These are phyloP conservation scores for Cladosporium sp. DNA, from an alignment of 2,329 filamentous ascomycete genomes.

Conservation along the genomic window DNA sequence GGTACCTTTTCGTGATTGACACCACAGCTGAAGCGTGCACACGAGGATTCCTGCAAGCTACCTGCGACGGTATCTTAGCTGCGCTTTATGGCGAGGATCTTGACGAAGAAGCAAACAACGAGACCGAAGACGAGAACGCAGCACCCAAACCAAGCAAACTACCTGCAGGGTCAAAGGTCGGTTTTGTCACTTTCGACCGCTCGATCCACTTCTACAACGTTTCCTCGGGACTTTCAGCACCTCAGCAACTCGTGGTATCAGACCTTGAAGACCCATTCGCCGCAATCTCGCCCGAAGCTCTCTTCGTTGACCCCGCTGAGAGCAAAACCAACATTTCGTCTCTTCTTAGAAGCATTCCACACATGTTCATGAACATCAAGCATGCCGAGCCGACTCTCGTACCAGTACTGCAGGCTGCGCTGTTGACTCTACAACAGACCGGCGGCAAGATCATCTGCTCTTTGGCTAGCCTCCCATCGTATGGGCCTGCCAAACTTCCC, in stretches of 20 bases:
- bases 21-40: constrained; percentile 88
- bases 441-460: constrained; percentile 92
- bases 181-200: constrained; percentile 93
- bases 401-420: constrained; percentile 75
- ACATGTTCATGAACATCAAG: constrained; percentile 82
- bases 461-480: constrained; percentile 81
- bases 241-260: constrained; percentile 98
- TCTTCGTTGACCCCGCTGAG: constrained; percentile 93
- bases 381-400: constrained; percentile 87
- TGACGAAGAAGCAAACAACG: constrained; percentile 45
- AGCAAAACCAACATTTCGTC: constrained; percentile 82
- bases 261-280: constrained; percentile 97
- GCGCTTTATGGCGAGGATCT: constrained; percentile 74
- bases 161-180: constrained; percentile 78
- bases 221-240: constrained; percentile 71
- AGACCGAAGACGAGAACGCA: constrained; percentile 51
- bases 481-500: constrained; percentile 80
- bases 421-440: constrained; percentile 78
- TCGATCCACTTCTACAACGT: constrained; percentile 98
- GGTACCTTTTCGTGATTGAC: constrained; percentile 89
- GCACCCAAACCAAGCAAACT: constrained; percentile 50
- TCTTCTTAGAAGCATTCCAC: constrained; percentile 78
- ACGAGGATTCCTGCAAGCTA: constrained; percentile 83
- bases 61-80: constrained; percentile 81
- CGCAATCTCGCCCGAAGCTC: constrained; percentile 72